Evolutionary conservation across 2,329 filamentous ascomycete species (phyloP), one percentile per base, ranked within the genome.

Genomic region (Botrytis aclada): DNA sequence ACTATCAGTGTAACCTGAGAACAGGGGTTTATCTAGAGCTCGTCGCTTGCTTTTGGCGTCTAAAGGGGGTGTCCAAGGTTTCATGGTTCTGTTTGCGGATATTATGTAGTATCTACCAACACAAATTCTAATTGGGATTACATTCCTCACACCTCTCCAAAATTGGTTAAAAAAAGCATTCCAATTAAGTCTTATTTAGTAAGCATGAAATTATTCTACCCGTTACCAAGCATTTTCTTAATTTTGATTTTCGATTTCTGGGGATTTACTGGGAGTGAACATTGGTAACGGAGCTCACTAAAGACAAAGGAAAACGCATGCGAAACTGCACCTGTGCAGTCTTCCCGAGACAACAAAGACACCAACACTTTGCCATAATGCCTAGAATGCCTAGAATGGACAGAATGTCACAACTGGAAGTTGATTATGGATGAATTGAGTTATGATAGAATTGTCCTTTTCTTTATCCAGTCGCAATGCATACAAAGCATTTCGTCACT

Each of bases 271-370:
- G 66, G 62, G 54, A 71, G 29, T 58, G 70, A 72, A 71, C 45
- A 39, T 64, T 69, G 60, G 66, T 71, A 54, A 62, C 61, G 76
- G 75, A 74, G 75, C 76, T 70, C 69, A 70, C 69, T 73, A 70
- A 74, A 74, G 74, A 80, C 78, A 80, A 80, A 80, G 78, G 76
- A 77, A 77, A 71, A 65, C 65, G 75, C 73, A 71, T 76, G 74
- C 75, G 74, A 76, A 77, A 75, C 74, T 77, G 73, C 73, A 74
- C 74, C 74, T 76, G 65, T 75, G n/a, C 74, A 75, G 72, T 74
- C 76, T 74, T 80, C 78, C 79, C 79, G 79, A 80, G 79, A 80
- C 79, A 80, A 80, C 79, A 80, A 80, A 79, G 78, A 74, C 75
- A 77, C 74, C 70, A 74, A 73, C 71, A 73, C 51, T 73, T 76